These are phyloP conservation scores for Didymella sp. DNA, from an alignment of 2,329 filamentous ascomycete genomes.

Conservation along the genomic window DNA sequence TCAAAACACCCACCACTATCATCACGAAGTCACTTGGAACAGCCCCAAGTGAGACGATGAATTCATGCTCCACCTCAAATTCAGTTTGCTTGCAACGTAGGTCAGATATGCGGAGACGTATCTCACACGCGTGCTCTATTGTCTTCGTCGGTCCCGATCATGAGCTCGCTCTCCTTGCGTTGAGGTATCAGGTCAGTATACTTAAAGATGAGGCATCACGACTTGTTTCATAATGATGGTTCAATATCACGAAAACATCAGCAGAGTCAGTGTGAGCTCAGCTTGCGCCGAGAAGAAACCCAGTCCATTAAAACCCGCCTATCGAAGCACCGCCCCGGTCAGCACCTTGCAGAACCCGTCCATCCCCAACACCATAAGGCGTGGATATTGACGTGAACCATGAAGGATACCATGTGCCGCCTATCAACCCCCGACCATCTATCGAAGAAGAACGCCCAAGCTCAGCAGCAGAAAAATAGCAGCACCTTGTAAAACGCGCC, in stretches of 20 bases:
- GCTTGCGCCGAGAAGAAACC: neutral
- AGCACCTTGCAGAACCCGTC: neutral
- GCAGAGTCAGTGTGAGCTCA: neutral
- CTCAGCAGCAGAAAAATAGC: neutral
- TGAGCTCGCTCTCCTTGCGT: neutral
- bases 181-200: neutral
- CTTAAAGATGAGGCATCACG: neutral
- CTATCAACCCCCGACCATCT: neutral
- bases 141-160: neutral
- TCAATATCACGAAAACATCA: neutral
- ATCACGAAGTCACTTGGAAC: too few relatives aligned
- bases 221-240: neutral
- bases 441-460: neutral
- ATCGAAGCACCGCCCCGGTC: neutral
- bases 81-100: too few relatives aligned
- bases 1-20: neutral
- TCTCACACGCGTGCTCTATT: neutral
- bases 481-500: neutral
- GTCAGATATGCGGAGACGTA: neutral
- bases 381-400: neutral
- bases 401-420: neutral
- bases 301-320: neutral
- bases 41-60: too few relatives aligned
- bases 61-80: too few relatives aligned
- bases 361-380: neutral